Evolutionary conservation across 139 green algal genomes (phyloP), one percentile per base, ranked within the genome.

Genomic region (Coccomyxa sp.): DNA sequence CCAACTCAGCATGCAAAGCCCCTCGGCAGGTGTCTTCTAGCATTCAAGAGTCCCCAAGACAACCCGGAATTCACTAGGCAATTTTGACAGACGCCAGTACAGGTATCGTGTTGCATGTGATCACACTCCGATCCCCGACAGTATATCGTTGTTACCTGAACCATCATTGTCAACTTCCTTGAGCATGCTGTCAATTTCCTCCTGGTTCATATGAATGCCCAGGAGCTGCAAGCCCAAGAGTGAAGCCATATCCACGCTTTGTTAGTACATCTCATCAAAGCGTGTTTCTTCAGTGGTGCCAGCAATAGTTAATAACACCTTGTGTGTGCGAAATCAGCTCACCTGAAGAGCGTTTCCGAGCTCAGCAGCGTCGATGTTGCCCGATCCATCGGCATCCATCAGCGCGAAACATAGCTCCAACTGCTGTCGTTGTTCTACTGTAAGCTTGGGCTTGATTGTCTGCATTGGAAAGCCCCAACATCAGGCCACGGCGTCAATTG

Each of bases 371-470:
- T 96, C 93, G 28, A 96, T 95, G 12, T 91, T 87, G 0, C 93
- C 93, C 0, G 85, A 92, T 1, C 92, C 92, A 77, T 96, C 93
- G 31, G 91, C 87, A 74, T 96, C 93, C 90, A 96, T 95, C 45
- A 95, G 83, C 16, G 91, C 83, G 84, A 96, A 96, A 76, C 92
- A 95, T 59, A 92, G 89, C 67, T 86, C 86, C 28, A 94, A 84
- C 17, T 81, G 38, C 77, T 32, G 28, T 31, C 27, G 21, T 32
- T 81, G 77, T 32, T 81, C 25, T 27, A 66, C 45, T 30, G 77
- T 38, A 15, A 81, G 45, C 77, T 81, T 81, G 4, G 77, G 30
- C 31, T 81, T 81, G 30, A 81, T 63, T n/a, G 25, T 3, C 77
- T 81, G 77, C 77, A 58, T 1, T 51, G 3, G 3, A 3, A 51